Evolutionary conservation across 164 flowering plant species (phyloP).

Genomic region (Kalanchoe fedtschenkoi): DNA sequence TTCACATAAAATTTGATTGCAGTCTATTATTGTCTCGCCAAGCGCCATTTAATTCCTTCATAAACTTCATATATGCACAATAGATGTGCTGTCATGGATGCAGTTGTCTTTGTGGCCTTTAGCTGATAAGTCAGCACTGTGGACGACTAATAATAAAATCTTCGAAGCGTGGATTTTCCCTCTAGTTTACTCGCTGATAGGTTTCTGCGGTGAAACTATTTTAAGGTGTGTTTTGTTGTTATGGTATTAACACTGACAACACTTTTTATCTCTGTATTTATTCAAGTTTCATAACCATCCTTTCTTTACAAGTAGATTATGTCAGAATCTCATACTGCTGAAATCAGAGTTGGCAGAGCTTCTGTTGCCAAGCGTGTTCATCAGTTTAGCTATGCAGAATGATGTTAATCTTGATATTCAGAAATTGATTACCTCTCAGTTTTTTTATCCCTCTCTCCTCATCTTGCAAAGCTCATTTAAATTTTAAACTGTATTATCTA

Average conservation of each 20-base stretch:
- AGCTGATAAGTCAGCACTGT: slow-evolving; percentile 51
- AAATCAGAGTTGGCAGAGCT: slow-evolving; percentile 95
- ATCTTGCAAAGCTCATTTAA: neutral
- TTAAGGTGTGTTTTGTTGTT: slow-evolving; percentile 36
- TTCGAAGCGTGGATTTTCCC: slow-evolving; percentile 85
- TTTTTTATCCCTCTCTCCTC: neutral
- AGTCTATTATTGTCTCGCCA: too few species aligned
- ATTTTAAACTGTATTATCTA: too few species aligned
- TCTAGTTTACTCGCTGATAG: slow-evolving; percentile 56
- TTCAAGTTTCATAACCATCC: neutral
- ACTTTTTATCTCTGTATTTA: neutral
- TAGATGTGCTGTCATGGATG: neutral
- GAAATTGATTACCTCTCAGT: slow-evolving; percentile 59
- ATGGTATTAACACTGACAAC: neutral
- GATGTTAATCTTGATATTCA: slow-evolving; percentile 39
- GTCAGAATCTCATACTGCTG: slow-evolving; percentile 69
- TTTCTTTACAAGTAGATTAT: slow-evolving; percentile 39
- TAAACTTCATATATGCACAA: too few species aligned
- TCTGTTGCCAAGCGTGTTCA: slow-evolving; percentile 55
- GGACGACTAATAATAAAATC: slow-evolving; percentile 65
- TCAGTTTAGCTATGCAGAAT: slow-evolving; percentile 56
- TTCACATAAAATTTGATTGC: too few species aligned
- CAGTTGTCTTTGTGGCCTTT: slow-evolving; percentile 10
- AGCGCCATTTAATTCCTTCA: too few species aligned
- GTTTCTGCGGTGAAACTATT: slow-evolving; percentile 57